Evolutionary conservation across 2,329 filamentous ascomycete species (phyloP).

Genomic region (Chaetomiaceae sp.): DNA sequence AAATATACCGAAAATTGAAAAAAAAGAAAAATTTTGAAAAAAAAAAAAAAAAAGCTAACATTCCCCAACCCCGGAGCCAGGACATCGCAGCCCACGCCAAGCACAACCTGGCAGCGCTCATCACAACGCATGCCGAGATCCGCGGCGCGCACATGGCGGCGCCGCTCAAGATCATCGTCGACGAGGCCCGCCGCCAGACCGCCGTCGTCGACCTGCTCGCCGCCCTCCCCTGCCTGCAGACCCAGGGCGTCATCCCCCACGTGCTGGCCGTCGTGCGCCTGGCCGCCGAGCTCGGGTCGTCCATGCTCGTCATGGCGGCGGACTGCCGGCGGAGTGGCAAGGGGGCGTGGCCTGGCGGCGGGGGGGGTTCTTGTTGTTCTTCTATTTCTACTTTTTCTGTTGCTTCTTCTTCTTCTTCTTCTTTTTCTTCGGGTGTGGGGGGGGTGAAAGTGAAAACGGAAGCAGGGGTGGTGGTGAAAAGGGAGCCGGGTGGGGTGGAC

Average conservation of each 20-base stretch:
- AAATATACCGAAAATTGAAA: too few species aligned
- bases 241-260: slow-evolving; percentile 1
- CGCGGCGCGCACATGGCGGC: slow-evolving; percentile 1
- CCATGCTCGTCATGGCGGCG: slow-evolving; percentile 17
- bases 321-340: not conserved
- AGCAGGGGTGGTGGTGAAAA: too few species aligned
- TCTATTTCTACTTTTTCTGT: too few species aligned
- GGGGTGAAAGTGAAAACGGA: too few species aligned
- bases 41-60: too few species aligned
- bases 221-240: slow-evolving; percentile 6
- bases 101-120: slow-evolving; percentile 4
- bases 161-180: slow-evolving; percentile 9
- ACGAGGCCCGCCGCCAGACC: slow-evolving; percentile 8
- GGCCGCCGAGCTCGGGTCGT: not conserved
- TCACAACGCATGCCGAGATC: slow-evolving; percentile 3
- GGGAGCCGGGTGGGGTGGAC: too few species aligned
- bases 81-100: slow-evolving; percentile 6
- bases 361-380: too few species aligned
- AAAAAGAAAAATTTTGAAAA: too few species aligned
- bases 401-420: too few species aligned
- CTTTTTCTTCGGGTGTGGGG: too few species aligned
- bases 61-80: not conserved
- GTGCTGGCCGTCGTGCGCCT: slow-evolving; percentile 4
- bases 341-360: too few species aligned
- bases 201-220: slow-evolving; percentile 4